These are phyloP conservation scores for Xerocomellus intermedius DNA, from an alignment of 768 basidiomycete genomes.

Conservation along the genomic window DNA sequence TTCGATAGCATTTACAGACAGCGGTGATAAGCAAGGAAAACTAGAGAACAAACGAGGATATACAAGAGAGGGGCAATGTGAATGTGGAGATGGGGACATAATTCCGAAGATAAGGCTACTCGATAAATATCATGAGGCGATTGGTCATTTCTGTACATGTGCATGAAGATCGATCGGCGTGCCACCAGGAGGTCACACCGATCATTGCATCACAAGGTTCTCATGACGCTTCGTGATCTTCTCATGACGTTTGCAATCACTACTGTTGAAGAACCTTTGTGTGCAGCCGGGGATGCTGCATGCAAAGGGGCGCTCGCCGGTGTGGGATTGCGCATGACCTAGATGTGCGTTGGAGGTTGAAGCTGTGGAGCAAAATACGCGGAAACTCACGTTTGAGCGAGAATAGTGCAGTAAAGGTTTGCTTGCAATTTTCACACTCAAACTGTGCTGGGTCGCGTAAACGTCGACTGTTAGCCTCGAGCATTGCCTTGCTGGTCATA, in stretches of 20 bases:
- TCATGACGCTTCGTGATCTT: conserved; percentile 34
- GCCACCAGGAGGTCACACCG: conserved; percentile 5
- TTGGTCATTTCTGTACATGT: conserved; percentile 2
- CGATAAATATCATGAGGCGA: too few relatives aligned
- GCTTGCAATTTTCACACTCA: conserved; percentile 15
- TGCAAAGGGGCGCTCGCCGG: conserved; percentile 24
- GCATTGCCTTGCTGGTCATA: conserved; percentile 34
- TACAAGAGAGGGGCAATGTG: too few relatives aligned
- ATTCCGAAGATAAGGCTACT: background rate
- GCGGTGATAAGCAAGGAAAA: too few relatives aligned
- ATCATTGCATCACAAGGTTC: conserved; percentile 15
- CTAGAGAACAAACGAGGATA: too few relatives aligned
- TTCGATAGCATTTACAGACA: too few relatives aligned
- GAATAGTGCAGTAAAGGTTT: conserved; percentile 32
- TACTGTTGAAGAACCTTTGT: conserved; percentile 32
- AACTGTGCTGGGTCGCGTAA: conserved; percentile 28
- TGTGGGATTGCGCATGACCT: conserved; percentile 32
- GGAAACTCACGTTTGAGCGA: conserved; percentile 32
- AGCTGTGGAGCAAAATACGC: background rate
- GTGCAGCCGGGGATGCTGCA: conserved; percentile 27
- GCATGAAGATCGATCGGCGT: conserved; percentile 24
- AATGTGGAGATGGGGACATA: conserved; percentile 10
- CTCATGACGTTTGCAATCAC: conserved; percentile 35
- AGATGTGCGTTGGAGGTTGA: conserved; percentile 2
- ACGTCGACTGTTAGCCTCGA: conserved; percentile 31